phyloP scores from a whole-genome alignment of 352 stramenopile genomes.

The Pythium vanterpoolii region DNA sequence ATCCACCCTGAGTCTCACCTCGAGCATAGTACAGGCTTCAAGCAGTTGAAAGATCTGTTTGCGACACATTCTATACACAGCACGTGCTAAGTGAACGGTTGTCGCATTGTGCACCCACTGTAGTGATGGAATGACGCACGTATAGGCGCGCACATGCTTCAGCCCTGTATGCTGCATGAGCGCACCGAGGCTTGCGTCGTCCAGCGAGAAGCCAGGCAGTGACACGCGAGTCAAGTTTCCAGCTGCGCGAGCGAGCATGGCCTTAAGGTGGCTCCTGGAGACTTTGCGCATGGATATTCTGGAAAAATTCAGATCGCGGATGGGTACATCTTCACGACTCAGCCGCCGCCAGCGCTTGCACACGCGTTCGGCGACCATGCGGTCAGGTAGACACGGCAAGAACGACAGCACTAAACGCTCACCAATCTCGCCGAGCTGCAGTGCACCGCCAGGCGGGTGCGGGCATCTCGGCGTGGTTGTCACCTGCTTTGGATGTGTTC shows the following conservation, averaged over 20 bases:
- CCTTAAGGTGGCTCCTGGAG: constrained; percentile 33
- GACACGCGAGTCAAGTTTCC: constrained; percentile 31
- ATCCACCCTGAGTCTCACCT: background rate
- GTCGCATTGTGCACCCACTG: too few relatives aligned
- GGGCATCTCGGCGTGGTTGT: background rate
- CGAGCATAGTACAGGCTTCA: background rate
- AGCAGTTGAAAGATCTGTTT: constrained; percentile 17
- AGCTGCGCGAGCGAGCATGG: constrained; percentile 36
- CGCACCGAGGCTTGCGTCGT: constrained; percentile 39
- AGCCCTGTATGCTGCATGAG: constrained; percentile 36
- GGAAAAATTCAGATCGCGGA: constrained; percentile 49
- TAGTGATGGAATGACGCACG: too few relatives aligned
- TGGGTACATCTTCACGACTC: constrained; percentile 36
- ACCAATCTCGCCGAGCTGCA: constrained; percentile 36
- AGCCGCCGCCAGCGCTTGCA: constrained; percentile 52
- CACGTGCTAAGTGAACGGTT: background rate
- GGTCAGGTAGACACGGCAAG: constrained; percentile 45
- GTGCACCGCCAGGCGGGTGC: background rate
- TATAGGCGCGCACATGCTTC: constrained; percentile 45
- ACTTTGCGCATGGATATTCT: constrained; percentile 26
- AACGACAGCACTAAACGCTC: constrained; percentile 49
- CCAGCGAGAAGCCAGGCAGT: constrained; percentile 43
- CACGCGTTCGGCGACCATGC: constrained; percentile 44
- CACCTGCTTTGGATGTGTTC: background rate
- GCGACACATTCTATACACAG: constrained; percentile 6